Conservation (phyloP, 352 stramenopile species). For the Phytophthora vignae region DNA sequence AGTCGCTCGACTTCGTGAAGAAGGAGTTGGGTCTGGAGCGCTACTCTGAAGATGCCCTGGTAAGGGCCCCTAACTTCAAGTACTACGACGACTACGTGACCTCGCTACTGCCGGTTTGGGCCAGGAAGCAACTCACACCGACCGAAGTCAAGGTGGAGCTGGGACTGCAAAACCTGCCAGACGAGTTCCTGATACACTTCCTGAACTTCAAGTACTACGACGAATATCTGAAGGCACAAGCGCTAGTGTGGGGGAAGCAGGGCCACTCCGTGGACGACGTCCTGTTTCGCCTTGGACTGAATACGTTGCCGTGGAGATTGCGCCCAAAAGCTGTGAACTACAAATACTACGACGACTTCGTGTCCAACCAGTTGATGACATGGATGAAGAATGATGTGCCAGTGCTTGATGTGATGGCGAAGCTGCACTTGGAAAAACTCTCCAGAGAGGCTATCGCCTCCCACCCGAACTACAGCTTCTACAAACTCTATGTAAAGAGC, state of each 20-base stretch:
- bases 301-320: slow-evolving; percentile 1
- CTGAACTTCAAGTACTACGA: slow-evolving; percentile 28
- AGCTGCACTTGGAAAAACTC: slow-evolving; percentile 12
- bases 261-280: slow-evolving; percentile 3
- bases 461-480: slow-evolving; percentile 24
- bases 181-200: background rate
- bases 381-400: slow-evolving; percentile 1
- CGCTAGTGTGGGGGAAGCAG: slow-evolving; percentile 1
- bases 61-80: background rate
- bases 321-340: slow-evolving; percentile 12
- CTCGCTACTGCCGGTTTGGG: slow-evolving; percentile 22
- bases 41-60: background rate
- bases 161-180: slow-evolving; percentile 1
- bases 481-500: slow-evolving; percentile 16
- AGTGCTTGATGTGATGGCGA: slow-evolving; percentile 13
- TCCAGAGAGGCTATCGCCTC: background rate
- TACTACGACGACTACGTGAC: slow-evolving; percentile 26
- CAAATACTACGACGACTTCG: slow-evolving; percentile 21
- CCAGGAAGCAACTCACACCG: slow-evolving; percentile 9
- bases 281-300: slow-evolving; percentile 3
- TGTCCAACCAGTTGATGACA: slow-evolving; percentile 3
- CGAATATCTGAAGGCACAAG: slow-evolving; percentile 2
- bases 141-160: slow-evolving; percentile 3
- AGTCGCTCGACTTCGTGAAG: slow-evolving; percentile 15
- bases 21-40: slow-evolving; percentile 7